These are phyloP conservation scores for Trichoderma guizhouense DNA, from an alignment of 2,329 filamentous ascomycete genomes.

Conservation along the genomic window DNA sequence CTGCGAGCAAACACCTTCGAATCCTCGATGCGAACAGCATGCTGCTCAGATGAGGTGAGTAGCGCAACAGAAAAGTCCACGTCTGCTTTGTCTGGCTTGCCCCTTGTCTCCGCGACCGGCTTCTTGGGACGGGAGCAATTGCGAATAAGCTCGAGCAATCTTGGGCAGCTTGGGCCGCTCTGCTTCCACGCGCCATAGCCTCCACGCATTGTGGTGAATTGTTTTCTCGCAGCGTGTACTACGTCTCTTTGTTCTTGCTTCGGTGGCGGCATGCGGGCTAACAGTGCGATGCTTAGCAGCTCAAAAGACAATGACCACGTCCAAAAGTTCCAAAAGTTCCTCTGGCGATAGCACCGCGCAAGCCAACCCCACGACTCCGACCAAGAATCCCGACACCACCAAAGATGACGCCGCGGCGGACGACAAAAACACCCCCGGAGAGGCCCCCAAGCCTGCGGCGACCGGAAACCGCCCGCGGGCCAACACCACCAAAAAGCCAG, in stretches of 20 bases:
- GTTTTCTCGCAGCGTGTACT: not conserved
- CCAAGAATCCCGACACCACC: not conserved
- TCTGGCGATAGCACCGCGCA: conserved; percentile 23
- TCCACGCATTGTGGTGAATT: not conserved
- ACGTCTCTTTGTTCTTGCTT: not conserved
- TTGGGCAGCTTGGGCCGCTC: conserved; percentile 17
- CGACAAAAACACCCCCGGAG: conserved; percentile 17
- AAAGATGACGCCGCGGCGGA: conserved; percentile 15
- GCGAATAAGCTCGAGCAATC: not conserved
- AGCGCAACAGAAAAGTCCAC: not conserved
- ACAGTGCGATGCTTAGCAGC: not conserved
- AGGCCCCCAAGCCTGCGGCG: conserved; percentile 41
- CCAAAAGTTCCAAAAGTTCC: conserved; percentile 15
- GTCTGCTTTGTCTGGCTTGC: not conserved
- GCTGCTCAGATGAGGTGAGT: conserved; percentile 21
- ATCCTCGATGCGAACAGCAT: conserved; percentile 17
- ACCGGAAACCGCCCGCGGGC: conserved; percentile 32
- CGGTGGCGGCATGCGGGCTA: not conserved
- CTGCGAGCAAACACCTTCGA: not conserved
- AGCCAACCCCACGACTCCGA: conserved; percentile 17
- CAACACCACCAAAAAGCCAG: conserved; percentile 36
- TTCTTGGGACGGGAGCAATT: not conserved
- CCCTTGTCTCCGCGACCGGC: not conserved
- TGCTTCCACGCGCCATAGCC: not conserved
- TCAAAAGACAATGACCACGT: conserved; percentile 25